phyloP scores from a whole-genome alignment of 2,329 filamentous ascomycete species.

The Aureobasidium musti region DNA sequence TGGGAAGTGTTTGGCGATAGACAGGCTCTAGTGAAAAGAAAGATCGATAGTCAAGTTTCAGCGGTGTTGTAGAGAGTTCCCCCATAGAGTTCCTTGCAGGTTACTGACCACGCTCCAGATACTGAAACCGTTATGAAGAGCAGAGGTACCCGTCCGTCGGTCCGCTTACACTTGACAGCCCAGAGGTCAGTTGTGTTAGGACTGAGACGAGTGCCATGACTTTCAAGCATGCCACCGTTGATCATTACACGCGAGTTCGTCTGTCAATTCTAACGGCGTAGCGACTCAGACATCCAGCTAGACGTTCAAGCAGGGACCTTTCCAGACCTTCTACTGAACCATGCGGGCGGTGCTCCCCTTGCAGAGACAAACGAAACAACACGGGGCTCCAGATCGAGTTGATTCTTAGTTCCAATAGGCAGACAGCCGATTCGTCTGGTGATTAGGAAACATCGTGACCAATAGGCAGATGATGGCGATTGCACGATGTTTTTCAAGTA shows the following conservation, averaged over 20 bases:
- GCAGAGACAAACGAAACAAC: slow-evolving; percentile 14
- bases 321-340: slow-evolving; percentile 20
- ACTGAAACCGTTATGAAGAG: slow-evolving; percentile 7
- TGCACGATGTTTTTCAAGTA: background rate
- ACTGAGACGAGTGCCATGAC: background rate
- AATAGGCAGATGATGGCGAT: background rate
- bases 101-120: slow-evolving; percentile 8
- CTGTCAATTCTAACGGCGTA: slow-evolving; percentile 20
- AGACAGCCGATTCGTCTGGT: no score
- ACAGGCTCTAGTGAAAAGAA: slow-evolving; percentile 26
- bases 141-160: slow-evolving; percentile 6
- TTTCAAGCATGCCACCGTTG: slow-evolving; percentile 6
- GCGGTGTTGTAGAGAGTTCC: slow-evolving; percentile 20
- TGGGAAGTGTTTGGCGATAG: slow-evolving; percentile 14
- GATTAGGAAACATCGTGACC: background rate
- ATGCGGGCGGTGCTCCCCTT: background rate
- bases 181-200: background rate
- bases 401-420: background rate
- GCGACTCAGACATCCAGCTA: slow-evolving; percentile 7
- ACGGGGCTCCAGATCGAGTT: slow-evolving; percentile 12
- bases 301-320: background rate
- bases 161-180: slow-evolving; percentile 13
- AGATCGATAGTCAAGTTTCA: slow-evolving; percentile 29
- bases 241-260: background rate
- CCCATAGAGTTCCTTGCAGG: slow-evolving; percentile 18